Evolutionary conservation across 352 stramenopile species (phyloP).

Genomic region (Thalassiosira mediterranea): DNA sequence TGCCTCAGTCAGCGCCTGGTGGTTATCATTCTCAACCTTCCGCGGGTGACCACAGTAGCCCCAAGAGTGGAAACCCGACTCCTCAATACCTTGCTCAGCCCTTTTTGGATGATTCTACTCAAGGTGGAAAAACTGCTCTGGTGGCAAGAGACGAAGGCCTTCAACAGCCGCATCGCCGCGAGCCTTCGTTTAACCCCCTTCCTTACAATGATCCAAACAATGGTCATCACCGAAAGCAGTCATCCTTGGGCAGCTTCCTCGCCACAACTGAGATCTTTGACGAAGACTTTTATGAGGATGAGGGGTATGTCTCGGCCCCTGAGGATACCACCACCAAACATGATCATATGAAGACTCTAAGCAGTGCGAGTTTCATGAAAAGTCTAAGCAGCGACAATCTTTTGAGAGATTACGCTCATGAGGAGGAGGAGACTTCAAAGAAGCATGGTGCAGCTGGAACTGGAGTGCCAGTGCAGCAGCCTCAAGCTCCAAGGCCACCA

Average conservation of each 20-base stretch:
- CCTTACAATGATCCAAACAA: background rate
- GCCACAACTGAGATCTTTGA: slow-evolving; percentile 35
- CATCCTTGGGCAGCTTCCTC: slow-evolving; percentile 44
- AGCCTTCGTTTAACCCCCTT: slow-evolving; percentile 22
- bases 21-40: background rate
- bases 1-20: background rate
- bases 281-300: slow-evolving; percentile 18
- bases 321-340: slow-evolving; percentile 21
- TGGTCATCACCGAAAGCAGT: slow-evolving; percentile 39
- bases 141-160: too few species aligned
- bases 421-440: slow-evolving; percentile 9
- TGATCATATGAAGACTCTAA: slow-evolving; percentile 21
- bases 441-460: background rate
- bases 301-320: slow-evolving; percentile 36
- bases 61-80: background rate
- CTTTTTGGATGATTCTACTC: background rate
- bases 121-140: too few species aligned
- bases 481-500: background rate
- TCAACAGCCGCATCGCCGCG: background rate
- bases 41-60: background rate
- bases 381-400: slow-evolving; percentile 41
- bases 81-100: background rate
- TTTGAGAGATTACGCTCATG: slow-evolving; percentile 5
- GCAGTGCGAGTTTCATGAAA: slow-evolving; percentile 17
- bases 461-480: background rate